Conservation (phyloP, 768 basidiomycete species). For the Amanita inopinata region DNA sequence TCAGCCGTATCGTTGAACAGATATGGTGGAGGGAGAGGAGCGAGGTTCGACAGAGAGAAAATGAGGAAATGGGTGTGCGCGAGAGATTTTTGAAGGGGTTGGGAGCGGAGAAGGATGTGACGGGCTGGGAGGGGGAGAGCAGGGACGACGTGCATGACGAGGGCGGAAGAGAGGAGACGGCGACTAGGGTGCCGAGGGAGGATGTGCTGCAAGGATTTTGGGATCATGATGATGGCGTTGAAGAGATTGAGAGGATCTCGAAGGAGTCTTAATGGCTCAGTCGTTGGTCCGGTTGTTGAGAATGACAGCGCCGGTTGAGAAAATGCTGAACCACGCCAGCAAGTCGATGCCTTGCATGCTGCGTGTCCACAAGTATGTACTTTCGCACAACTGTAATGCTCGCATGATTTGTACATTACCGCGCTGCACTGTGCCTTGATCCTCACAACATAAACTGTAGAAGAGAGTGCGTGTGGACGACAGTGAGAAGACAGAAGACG, state of each 20-base stretch:
- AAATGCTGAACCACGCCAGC: too few species aligned
- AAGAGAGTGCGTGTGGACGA: too few species aligned
- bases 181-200: conserved; percentile 14
- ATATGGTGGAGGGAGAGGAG: conserved; percentile 67
- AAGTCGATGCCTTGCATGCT: too few species aligned
- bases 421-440: too few species aligned
- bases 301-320: too few species aligned
- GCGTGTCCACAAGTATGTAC: too few species aligned
- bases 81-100: conserved; percentile 26
- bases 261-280: conserved; percentile 54
- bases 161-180: conserved; percentile 10
- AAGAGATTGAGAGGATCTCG: conserved; percentile 56
- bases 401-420: too few species aligned
- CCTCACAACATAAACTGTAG: too few species aligned
- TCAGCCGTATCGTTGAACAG: conserved; percentile 64
- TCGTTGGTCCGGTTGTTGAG: too few species aligned
- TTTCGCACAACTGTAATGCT: too few species aligned
- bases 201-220: conserved; percentile 41
- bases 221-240: conserved; percentile 63
- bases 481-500: too few species aligned
- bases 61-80: conserved; percentile 40
- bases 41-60: conserved; percentile 51
- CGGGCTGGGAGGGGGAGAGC: conserved; percentile 11
- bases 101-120: conserved; percentile 12
- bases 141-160: conserved; percentile 11